phyloP scores from a whole-genome alignment of 2,329 filamentous ascomycete genomes.

The Colletotrichum truncatum region DNA sequence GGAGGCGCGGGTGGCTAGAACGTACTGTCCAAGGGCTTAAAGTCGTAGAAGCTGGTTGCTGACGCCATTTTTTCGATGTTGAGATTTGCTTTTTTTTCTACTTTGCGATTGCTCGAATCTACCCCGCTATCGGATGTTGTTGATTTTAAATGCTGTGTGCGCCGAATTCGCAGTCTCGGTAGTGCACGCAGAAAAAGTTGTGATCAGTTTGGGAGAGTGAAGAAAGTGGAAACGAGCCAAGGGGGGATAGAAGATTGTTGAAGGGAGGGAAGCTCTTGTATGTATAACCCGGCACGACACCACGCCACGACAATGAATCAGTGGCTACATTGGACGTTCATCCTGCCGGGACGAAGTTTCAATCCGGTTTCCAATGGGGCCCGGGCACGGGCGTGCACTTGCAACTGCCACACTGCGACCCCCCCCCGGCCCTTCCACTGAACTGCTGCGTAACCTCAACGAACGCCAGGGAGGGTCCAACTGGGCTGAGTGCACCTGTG shows the following conservation, averaged over 20 bases:
- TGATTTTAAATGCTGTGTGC: neutral
- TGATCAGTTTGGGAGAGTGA: neutral
- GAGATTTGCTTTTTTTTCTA: neutral
- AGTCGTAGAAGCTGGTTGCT: slow-evolving; percentile 75
- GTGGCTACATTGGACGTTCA: neutral
- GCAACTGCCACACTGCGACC: neutral
- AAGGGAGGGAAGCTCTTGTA: neutral
- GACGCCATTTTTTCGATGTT: slow-evolving; percentile 45
- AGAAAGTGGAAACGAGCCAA: neutral
- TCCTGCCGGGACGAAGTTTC: slow-evolving; percentile 26
- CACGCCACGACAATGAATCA: slow-evolving; percentile 4
- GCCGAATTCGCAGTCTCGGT: neutral
- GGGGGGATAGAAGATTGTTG: slow-evolving; percentile 1
- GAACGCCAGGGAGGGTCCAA: neutral
- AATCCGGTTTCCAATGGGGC: slow-evolving; percentile 28
- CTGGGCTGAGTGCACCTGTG: neutral
- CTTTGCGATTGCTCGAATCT: neutral
- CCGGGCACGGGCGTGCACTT: slow-evolving; percentile 18
- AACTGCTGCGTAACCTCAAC: neutral
- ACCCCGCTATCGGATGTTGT: slow-evolving; percentile 22
- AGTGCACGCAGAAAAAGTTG: neutral
- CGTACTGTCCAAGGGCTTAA: slow-evolving; percentile 84
- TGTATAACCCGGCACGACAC: slow-evolving; percentile 13
- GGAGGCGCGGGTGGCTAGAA: slow-evolving; percentile 34
- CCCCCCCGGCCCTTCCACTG: neutral